phyloP scores from a whole-genome alignment of 257 asterid species.

The Striga asiatica region DNA sequence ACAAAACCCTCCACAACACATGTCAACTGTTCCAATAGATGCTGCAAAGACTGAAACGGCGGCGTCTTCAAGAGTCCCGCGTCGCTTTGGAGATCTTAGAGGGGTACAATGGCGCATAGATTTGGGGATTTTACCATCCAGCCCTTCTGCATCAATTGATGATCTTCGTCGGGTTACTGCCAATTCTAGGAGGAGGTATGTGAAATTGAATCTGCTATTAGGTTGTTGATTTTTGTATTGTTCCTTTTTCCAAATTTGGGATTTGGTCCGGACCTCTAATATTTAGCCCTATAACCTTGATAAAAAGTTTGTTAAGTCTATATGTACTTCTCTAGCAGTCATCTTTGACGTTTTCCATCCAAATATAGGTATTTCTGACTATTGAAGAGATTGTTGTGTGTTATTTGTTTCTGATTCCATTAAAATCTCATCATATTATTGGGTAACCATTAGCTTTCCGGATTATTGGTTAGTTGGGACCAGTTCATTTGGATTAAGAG shows the following conservation, averaged over 20 bases:
- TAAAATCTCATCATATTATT: background rate
- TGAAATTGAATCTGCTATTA: background rate
- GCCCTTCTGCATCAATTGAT: conserved; percentile 52
- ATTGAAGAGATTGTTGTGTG: background rate
- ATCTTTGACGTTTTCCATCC: background rate
- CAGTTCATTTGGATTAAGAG: no score
- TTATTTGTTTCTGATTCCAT: background rate
- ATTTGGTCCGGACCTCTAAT: background rate
- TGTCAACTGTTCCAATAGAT: conserved; percentile 15
- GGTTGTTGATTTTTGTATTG: background rate
- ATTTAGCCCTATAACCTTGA: background rate
- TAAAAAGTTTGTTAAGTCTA: background rate
- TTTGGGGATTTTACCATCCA: conserved; percentile 85
- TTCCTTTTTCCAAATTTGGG: background rate
- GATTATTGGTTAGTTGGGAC: background rate
- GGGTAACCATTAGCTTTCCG: background rate
- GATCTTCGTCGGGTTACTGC: conserved; percentile 89
- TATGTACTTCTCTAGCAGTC: no score
- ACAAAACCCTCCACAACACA: background rate
- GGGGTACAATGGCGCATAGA: conserved; percentile 89
- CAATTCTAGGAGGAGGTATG: conserved; percentile 79
- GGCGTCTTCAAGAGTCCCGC: conserved; percentile 21
- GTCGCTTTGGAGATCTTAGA: conserved; percentile 59
- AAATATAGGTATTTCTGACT: background rate
- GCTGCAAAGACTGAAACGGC: conserved; percentile 25